These are phyloP conservation scores for Barnettozyma populi DNA, from an alignment of 805 yeast genomes.

Conservation along the genomic window DNA sequence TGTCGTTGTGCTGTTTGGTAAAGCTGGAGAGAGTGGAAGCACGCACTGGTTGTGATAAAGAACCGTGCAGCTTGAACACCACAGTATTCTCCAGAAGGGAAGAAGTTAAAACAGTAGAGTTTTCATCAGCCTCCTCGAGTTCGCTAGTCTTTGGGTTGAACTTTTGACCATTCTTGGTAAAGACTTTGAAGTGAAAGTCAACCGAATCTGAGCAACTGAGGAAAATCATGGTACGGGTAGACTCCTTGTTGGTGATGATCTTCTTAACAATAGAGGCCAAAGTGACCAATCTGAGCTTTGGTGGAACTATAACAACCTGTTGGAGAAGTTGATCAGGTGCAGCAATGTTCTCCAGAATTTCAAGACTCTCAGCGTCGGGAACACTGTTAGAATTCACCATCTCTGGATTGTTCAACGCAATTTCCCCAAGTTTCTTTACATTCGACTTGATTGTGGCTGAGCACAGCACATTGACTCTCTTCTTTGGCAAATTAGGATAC, in stretches of 20 bases:
- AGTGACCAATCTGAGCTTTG: constrained; percentile 82
- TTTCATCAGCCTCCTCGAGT: constrained; percentile 24
- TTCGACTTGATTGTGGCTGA: constrained; percentile 89
- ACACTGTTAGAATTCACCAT: constrained; percentile 42
- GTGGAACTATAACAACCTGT: constrained; percentile 79
- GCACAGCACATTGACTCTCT: constrained; percentile 76
- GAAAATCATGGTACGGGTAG: constrained; percentile 70
- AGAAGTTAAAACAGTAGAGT: constrained; percentile 43
- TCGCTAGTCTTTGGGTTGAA: constrained; percentile 29
- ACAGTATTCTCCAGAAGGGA: constrained; percentile 46
- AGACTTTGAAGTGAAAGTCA: constrained; percentile 78
- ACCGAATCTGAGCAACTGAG: constrained; percentile 96
- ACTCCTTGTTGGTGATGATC: constrained; percentile 31
- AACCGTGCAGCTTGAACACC: constrained; percentile 80
- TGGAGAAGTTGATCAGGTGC: constrained; percentile 93
- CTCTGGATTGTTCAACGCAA: constrained; percentile 69
- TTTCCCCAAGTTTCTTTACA: constrained; percentile 75
- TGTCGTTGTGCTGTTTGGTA: constrained; percentile 34
- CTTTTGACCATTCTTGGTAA: constrained; percentile 53
- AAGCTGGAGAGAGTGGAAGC: constrained; percentile 55
- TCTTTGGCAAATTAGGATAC: constrained; percentile 58
- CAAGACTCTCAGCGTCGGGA: constrained; percentile 25
- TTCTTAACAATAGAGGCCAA: constrained; percentile 60
- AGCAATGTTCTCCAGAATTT: constrained; percentile 28
- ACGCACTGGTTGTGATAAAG: constrained; percentile 78